Evolutionary conservation across 345 rosid genomes (phyloP).

Genomic region (Citrus unshiu): DNA sequence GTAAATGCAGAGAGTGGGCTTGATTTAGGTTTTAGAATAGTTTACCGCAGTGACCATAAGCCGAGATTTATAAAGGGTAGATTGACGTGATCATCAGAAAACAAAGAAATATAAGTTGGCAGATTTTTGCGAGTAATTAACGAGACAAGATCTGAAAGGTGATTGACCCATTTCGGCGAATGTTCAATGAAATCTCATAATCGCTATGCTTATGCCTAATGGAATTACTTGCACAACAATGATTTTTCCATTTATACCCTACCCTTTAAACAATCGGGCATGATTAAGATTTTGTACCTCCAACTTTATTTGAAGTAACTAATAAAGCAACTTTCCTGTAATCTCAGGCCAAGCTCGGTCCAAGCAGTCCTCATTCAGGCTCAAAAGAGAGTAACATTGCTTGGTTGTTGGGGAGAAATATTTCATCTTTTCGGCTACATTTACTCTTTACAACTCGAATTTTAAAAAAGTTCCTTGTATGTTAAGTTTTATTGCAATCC

Average conservation of each 20-base stretch:
- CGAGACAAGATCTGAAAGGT: not conserved
- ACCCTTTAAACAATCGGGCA: not conserved
- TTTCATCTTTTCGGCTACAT: not conserved
- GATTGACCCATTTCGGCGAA: slow-evolving; percentile 1
- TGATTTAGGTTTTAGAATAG: not conserved
- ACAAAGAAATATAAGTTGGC: not conserved
- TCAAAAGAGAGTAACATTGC: not conserved
- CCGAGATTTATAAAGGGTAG: not conserved
- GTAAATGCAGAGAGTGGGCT: no score
- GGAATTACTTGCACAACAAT: not conserved
- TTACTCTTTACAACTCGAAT: not conserved
- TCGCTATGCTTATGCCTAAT: not conserved
- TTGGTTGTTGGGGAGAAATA: not conserved
- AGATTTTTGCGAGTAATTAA: not conserved
- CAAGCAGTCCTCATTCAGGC: not conserved
- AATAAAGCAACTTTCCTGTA: not conserved
- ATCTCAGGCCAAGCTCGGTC: not conserved
- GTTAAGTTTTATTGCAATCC: not conserved
- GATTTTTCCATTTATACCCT: not conserved
- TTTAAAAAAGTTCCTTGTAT: not conserved
- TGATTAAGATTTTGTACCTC: not conserved
- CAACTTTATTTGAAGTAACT: not conserved
- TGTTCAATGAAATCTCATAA: not conserved
- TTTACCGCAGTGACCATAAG: not conserved
- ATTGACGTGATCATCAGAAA: not conserved